Evolutionary conservation across 1,139 yeast genomes (phyloP).

Genomic region (Wickerhamiella infanticola): DNA sequence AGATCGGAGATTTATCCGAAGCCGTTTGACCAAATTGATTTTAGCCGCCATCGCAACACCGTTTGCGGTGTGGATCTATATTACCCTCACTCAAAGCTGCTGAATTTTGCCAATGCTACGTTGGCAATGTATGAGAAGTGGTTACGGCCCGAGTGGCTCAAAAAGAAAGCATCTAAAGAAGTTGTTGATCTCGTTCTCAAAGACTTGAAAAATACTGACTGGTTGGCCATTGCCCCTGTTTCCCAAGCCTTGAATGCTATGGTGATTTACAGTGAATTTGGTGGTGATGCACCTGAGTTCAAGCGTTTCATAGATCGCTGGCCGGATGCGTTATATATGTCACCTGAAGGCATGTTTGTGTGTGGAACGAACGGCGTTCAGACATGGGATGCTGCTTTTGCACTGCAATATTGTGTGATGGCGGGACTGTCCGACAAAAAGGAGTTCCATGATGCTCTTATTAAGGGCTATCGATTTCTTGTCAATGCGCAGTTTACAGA

Average conservation of each 20-base stretch:
- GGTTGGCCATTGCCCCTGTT: slow-evolving; percentile 86
- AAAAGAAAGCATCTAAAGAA: slow-evolving; percentile 35
- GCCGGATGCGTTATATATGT: slow-evolving; percentile 67
- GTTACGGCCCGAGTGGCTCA: slow-evolving; percentile 61
- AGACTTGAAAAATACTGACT: slow-evolving; percentile 66
- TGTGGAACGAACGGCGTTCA: slow-evolving; percentile 98
- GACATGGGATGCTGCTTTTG: slow-evolving; percentile 92
- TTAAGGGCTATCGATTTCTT: slow-evolving; percentile 52
- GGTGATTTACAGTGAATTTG: slow-evolving; percentile 55
- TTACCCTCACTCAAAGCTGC: slow-evolving; percentile 67
- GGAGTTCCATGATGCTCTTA: slow-evolving; percentile 47
- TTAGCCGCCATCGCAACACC: slow-evolving; percentile 54
- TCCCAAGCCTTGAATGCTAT: slow-evolving; percentile 73
- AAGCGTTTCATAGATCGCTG: slow-evolving; percentile 41
- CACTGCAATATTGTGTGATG: slow-evolving; percentile 63
- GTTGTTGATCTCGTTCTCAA: slow-evolving; percentile 53
- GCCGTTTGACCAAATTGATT: slow-evolving; percentile 55
- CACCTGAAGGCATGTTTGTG: slow-evolving; percentile 80
- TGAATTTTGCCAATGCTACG: slow-evolving; percentile 47
- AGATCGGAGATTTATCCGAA: slow-evolving; percentile 62
- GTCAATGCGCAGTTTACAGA: slow-evolving; percentile 73
- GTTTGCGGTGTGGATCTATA: slow-evolving; percentile 89
- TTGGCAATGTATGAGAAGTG: slow-evolving; percentile 52
- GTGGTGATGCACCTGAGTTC: slow-evolving; percentile 49
- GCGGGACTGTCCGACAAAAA: slow-evolving; percentile 67